A percentile compares a stretch with the other conserved stretches of the same genome.
phyloP scores from a whole-genome alignment of 768 basidiomycete species.

The Pleurotus tuber-regium region DNA sequence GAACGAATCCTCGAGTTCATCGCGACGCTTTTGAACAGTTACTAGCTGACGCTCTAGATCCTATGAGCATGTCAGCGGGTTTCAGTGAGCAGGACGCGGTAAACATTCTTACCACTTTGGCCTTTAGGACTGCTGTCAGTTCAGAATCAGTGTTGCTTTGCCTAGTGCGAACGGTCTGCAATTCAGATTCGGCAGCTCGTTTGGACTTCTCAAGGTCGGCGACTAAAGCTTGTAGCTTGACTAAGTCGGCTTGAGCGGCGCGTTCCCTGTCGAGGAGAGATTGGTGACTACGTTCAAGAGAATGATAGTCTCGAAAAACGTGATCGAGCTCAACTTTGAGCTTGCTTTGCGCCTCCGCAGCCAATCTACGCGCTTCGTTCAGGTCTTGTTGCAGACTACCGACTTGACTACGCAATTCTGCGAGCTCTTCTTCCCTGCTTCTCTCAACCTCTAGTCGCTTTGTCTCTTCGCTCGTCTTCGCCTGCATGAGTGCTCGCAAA shows the following conservation, averaged over 20 bases:
- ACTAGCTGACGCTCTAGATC: conserved; percentile 75
- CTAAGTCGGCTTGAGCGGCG: conserved; percentile 45
- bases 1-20: conserved; percentile 85
- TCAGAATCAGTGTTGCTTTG: conserved; percentile 67
- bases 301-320: conserved; percentile 53
- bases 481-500: conserved; percentile 77
- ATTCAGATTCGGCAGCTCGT: conserved; percentile 66
- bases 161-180: conserved; percentile 64
- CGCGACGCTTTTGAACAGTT: conserved; percentile 69
- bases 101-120: conserved; percentile 64
- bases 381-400: conserved; percentile 64
- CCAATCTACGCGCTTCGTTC: conserved; percentile 55
- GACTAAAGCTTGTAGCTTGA: conserved; percentile 45
- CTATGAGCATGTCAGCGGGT: conserved; percentile 34
- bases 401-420: conserved; percentile 64
- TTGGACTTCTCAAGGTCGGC: conserved; percentile 68
- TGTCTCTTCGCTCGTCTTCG: conserved; percentile 84
- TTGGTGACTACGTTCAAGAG: conserved; percentile 57
- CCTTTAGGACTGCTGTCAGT: conserved; percentile 55
- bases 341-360: conserved; percentile 67
- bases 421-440: conserved; percentile 84
- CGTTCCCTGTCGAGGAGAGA: conserved; percentile 66
- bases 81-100: neutral
- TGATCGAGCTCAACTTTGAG: conserved; percentile 76
- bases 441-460: conserved; percentile 81